Evolutionary conservation across 441 rosid species (phyloP).

Genomic region (Francoa sonchifolia): DNA sequence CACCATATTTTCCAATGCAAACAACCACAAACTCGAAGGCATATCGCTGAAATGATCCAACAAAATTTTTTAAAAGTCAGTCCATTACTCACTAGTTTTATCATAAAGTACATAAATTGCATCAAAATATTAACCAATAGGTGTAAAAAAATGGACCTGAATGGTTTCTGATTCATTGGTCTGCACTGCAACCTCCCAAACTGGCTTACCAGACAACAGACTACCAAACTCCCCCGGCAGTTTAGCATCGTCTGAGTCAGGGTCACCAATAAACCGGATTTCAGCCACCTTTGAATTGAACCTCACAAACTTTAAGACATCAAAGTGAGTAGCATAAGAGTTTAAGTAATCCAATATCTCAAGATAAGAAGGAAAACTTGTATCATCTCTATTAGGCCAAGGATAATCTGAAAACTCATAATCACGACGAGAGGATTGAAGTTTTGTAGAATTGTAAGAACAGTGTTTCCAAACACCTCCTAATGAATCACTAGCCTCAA

Average conservation of each 20-base stretch:
- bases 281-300: slow-evolving; percentile 36
- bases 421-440: slow-evolving; percentile 41
- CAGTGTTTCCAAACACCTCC: slow-evolving; percentile 63
- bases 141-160: slow-evolving; percentile 25
- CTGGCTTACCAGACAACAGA: slow-evolving; percentile 26
- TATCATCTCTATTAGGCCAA: slow-evolving; percentile 35
- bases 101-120: too few relatives aligned
- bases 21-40: slow-evolving; percentile 62
- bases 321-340: slow-evolving; percentile 34
- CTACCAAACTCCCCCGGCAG: slow-evolving; percentile 18
- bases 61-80: too few relatives aligned
- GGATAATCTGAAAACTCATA: slow-evolving; percentile 52
- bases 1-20: slow-evolving; percentile 77
- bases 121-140: too few relatives aligned
- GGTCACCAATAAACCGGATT: slow-evolving; percentile 18
- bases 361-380: slow-evolving; percentile 26
- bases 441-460: slow-evolving; percentile 36
- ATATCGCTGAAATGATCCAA: slow-evolving; percentile 66
- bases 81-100: too few relatives aligned
- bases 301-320: slow-evolving; percentile 28
- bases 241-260: background rate
- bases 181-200: slow-evolving; percentile 42
- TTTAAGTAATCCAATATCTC: slow-evolving; percentile 38
- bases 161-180: slow-evolving; percentile 12
- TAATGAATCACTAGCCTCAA: slow-evolving; percentile 40